Evolutionary conservation across 163 green algal species (phyloP).

Genomic region (Scenedesmus sp.): DNA sequence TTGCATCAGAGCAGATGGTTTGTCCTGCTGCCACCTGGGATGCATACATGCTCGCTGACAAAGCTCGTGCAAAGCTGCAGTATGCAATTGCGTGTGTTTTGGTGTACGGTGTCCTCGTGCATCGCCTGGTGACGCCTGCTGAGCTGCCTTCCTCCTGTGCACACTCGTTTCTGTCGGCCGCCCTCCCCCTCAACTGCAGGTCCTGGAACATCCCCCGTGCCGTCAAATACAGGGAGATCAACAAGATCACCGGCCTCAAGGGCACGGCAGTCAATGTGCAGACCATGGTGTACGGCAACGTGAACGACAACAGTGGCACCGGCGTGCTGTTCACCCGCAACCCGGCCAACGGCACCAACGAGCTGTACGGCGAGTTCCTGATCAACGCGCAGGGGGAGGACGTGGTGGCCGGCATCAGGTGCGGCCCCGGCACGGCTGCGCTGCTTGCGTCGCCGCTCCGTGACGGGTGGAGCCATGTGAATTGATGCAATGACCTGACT

Average conservation of each 20-base stretch:
- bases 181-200: constrained; percentile 56
- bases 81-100: no score
- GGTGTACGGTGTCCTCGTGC: no score
- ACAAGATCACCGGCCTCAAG: constrained; percentile 88
- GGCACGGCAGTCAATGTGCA: constrained; percentile 95
- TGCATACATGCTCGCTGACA: no score
- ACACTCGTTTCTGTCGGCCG: neutral
- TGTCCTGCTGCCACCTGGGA: no score
- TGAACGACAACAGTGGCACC: constrained; percentile 61
- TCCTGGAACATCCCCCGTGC: constrained; percentile 73
- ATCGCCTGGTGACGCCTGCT: no score
- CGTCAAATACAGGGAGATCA: constrained; percentile 80
- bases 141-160: no score
- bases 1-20: no score
- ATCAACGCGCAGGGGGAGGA: constrained; percentile 93
- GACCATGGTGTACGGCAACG: constrained; percentile 93
- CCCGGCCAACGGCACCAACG: constrained; percentile 82
- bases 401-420: constrained; percentile 83
- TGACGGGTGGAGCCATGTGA: no score
- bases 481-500: no score
- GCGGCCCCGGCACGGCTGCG: neutral
- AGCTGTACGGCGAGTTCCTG: constrained; percentile 91
- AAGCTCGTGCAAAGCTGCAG: no score
- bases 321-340: constrained; percentile 94
- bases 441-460: no score